Evolutionary conservation across 1,139 yeast genomes (phyloP).

Genomic region (Hyphopichia wangnamkhiaoensis): DNA sequence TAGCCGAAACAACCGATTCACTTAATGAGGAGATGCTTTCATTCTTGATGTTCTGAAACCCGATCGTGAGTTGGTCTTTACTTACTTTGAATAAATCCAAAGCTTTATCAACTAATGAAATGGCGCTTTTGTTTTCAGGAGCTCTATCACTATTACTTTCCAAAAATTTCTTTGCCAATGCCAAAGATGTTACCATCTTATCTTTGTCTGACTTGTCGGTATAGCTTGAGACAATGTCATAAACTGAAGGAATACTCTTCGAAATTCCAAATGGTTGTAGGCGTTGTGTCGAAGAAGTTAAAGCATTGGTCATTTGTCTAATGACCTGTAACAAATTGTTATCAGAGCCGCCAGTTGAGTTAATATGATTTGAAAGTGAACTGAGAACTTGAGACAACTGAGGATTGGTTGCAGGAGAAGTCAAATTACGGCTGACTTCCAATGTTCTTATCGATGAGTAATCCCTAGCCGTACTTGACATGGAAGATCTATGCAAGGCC

Average conservation of each 20-base stretch:
- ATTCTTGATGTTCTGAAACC: slow-evolving; percentile 8
- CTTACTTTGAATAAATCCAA: slow-evolving; percentile 20
- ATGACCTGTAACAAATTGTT: slow-evolving; percentile 34
- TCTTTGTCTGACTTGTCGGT: slow-evolving; percentile 24
- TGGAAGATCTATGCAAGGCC: slow-evolving; percentile 53
- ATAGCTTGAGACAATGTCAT: slow-evolving; percentile 27
- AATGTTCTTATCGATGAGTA: slow-evolving; percentile 26
- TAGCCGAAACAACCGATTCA: slow-evolving; percentile 31
- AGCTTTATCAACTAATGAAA: slow-evolving; percentile 26
- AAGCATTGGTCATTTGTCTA: slow-evolving; percentile 44
- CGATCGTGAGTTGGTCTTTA: neutral
- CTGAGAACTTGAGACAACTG: slow-evolving; percentile 34
- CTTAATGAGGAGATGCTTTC: slow-evolving; percentile 30
- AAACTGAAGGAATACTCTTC: slow-evolving; percentile 12
- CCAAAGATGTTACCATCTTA: slow-evolving; percentile 34
- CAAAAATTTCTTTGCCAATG: slow-evolving; percentile 41
- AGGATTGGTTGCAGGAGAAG: slow-evolving; percentile 20
- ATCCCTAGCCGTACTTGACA: slow-evolving; percentile 27
- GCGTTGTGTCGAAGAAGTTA: slow-evolving; percentile 22
- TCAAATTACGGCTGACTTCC: slow-evolving; percentile 15
- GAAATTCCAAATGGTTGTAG: slow-evolving; percentile 11
- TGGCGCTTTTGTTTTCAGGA: slow-evolving; percentile 19
- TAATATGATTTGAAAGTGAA: slow-evolving; percentile 23
- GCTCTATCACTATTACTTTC: slow-evolving; percentile 12
- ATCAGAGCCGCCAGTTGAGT: slow-evolving; percentile 20